Conservation (phyloP, 768 basidiomycete species). For the Serendipita sp. region DNA sequence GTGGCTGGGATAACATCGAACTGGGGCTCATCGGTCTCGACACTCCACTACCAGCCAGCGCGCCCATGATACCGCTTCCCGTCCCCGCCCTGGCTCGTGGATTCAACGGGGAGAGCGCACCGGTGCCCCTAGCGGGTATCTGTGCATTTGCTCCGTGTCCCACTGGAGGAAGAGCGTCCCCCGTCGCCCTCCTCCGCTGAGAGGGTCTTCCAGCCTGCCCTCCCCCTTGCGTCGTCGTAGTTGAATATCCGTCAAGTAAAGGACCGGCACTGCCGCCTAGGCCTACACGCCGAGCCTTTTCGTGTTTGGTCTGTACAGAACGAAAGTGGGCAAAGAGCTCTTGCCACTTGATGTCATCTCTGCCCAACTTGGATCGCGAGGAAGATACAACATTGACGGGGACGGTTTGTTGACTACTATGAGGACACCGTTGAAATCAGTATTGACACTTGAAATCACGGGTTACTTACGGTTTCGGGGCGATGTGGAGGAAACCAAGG, state of each 20-base stretch:
- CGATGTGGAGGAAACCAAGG: constrained; percentile 81
- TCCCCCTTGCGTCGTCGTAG: constrained; percentile 24
- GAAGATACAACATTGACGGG: constrained; percentile 21
- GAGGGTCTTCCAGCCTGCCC: background rate
- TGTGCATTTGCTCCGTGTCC: background rate
- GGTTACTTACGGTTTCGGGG: constrained; percentile 58
- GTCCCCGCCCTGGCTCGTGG: background rate
- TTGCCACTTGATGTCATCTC: constrained; percentile 93
- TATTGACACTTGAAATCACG: constrained; percentile 13
- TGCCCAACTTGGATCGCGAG: constrained; percentile 56
- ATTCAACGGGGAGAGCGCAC: background rate
- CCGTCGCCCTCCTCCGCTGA: background rate
- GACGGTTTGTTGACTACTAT: constrained; percentile 9
- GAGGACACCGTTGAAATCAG: background rate
- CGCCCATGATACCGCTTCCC: background rate
- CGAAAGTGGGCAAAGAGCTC: constrained; percentile 89
- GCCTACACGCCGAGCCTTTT: constrained; percentile 72
- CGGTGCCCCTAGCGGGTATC: background rate
- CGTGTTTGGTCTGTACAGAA: constrained; percentile 73
- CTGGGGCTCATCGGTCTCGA: background rate
- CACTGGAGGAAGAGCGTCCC: background rate
- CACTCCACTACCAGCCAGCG: constrained; percentile 7
- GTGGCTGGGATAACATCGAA: background rate
- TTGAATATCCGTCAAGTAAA: constrained; percentile 33
- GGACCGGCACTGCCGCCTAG: constrained; percentile 46